Conservation (phyloP, 2,329 filamentous ascomycete genomes). For the Aspergillus pseudotamarii region DNA sequence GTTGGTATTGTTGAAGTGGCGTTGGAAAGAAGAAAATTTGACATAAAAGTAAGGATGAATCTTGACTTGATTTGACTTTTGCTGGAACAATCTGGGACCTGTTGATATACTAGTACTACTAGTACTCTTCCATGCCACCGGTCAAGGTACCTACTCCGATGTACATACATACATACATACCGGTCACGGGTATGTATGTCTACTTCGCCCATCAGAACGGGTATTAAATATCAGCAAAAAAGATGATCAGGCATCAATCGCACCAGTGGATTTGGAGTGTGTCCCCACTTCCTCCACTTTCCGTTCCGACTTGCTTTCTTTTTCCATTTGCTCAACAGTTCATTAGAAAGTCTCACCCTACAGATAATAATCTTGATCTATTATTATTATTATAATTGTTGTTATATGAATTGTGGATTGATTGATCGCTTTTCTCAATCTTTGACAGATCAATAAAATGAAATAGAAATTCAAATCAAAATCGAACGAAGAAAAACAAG, state of each 20-base stretch:
- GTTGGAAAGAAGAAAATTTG: background rate
- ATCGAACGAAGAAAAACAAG: background rate
- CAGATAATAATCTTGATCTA: background rate
- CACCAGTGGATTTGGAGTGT: background rate
- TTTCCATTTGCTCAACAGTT: constrained; percentile 4
- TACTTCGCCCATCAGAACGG: background rate
- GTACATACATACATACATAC: background rate
- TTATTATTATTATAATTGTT: background rate
- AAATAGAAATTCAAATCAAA: background rate
- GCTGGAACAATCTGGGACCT: background rate
- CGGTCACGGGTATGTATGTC: background rate
- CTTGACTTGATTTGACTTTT: background rate
- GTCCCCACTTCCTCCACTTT: background rate
- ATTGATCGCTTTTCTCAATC: background rate
- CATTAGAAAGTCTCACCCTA: constrained; percentile 1
- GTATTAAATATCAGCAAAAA: background rate
- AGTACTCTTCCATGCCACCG: background rate
- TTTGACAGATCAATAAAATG: background rate
- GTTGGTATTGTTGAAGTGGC: background rate
- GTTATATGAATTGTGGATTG: background rate
- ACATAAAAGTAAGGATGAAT: background rate
- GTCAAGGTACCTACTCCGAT: background rate
- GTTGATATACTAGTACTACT: background rate
- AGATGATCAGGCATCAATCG: constrained; percentile 10
- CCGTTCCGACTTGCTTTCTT: constrained; percentile 9